Evolutionary conservation across 2,329 filamentous ascomycete species (phyloP).

Genomic region (Cercospora citrullina): DNA sequence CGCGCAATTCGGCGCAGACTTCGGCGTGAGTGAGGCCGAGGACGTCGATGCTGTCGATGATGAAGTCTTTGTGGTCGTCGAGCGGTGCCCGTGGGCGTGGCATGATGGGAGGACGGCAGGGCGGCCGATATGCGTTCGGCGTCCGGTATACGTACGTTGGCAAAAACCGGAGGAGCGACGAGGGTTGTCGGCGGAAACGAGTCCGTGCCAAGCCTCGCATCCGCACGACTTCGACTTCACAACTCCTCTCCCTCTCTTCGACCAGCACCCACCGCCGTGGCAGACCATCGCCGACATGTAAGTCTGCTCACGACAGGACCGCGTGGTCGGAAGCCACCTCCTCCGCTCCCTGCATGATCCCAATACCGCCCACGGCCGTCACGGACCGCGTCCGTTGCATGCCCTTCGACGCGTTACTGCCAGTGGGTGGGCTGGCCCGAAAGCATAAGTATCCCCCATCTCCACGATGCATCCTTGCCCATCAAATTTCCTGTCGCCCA

Average conservation of each 20-base stretch:
- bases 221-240: not conserved
- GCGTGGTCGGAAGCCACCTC: not conserved
- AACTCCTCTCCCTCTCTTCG: not conserved
- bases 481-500: not conserved
- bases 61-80: conserved; percentile 14
- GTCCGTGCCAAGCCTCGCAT: not conserved
- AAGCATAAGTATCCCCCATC: not conserved
- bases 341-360: not conserved
- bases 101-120: not conserved
- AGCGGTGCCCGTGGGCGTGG: conserved; percentile 11
- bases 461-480: not conserved
- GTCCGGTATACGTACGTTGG: not conserved
- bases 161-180: not conserved
- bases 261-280: not conserved
- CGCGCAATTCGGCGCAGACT: conserved; percentile 9
- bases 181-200: not conserved
- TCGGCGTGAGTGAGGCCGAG: conserved; percentile 10
- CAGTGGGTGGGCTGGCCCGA: not conserved
- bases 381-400: not conserved
- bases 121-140: not conserved
- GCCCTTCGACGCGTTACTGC: not conserved
- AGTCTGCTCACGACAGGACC: not conserved
- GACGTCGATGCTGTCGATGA: conserved; percentile 7
- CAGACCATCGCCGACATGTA: not conserved
- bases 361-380: not conserved